Base-by-base conservation (phyloP, 2,329 filamentous ascomycete species). In the Colletotrichum neosansevieriae region DNA sequence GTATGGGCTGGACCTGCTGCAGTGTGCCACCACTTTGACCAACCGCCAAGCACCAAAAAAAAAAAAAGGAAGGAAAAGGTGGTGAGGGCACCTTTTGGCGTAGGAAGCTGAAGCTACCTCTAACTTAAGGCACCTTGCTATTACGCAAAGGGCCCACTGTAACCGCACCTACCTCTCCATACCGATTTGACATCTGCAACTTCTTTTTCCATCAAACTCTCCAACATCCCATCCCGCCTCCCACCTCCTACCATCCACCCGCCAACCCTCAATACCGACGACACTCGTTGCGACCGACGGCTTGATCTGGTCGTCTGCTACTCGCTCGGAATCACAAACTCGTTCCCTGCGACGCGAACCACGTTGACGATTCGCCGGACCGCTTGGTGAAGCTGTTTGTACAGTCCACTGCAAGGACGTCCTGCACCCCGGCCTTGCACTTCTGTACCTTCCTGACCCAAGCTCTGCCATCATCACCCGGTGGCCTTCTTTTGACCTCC, bases 371-470 rank as follows among this genome's bases (percentile, higher is more conserved):
- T 17, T 17, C n/a, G 32, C 45, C 32, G n/a, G 15, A 44, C 42
- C 38, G 38, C 62, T 62, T 56, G 74, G 74, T 74, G 72, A 73
- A 79, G 75, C 78, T 80, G 72, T 76, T 61, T 76, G 62, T 54
- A 65, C 66, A 44, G 54, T 24, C 21, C 53, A 49, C 56, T 59
- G 66, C 72, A 70, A 73, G 75, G 78, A 75, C 79, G 80, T 77
- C 79, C 79, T 82, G 80, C 80, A 82, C 80, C 74, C 29, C 78
- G 77, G 76, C 76, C 76, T 76, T 68, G 76, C 72, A 77, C 73
- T 72, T 70, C 72, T 69, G 54, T 66, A 59, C 50, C 66, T 65
- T 34, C 36, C 71, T 63, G 63, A 58, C 64, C 71, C 61, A 67
- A 60, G 65, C 61, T 70, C 58, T 59, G 40, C 36, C 44, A 61